phyloP scores from a whole-genome alignment of 1,284 basidiomycete species.

The Fomitiporia mediterranea region DNA sequence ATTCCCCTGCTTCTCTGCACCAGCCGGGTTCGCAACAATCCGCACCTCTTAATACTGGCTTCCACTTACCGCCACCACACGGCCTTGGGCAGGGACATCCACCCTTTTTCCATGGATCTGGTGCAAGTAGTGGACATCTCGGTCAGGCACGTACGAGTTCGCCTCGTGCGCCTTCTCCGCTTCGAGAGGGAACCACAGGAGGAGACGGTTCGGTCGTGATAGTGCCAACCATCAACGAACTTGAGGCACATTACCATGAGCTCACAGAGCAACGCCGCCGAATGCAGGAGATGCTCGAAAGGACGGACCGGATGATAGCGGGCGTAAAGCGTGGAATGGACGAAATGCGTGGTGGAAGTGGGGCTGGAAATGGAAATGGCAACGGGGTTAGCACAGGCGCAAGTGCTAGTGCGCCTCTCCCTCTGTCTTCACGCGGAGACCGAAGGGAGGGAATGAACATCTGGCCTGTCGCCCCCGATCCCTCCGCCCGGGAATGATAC shows the following conservation, averaged over 20 bases:
- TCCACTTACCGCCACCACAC: constrained; percentile 38
- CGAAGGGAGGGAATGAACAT: constrained; percentile 29
- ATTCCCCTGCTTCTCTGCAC: constrained; percentile 46
- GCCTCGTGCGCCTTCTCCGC: constrained; percentile 25
- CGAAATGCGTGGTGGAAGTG: constrained; percentile 43
- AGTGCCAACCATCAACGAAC: constrained; percentile 49
- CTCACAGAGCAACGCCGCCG: constrained; percentile 54
- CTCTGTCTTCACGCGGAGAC: constrained; percentile 29
- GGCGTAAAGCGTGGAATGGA: constrained; percentile 68
- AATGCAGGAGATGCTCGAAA: constrained; percentile 65
- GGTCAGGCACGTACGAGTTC: constrained; percentile 25
- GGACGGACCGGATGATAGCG: constrained; percentile 66
- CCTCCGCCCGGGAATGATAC: neutral
- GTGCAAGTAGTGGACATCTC: neutral
- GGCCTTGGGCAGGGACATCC: constrained; percentile 30
- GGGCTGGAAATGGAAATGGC: constrained; percentile 3
- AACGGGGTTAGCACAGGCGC: constrained; percentile 1
- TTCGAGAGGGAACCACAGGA: constrained; percentile 27
- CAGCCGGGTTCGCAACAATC: constrained; percentile 29
- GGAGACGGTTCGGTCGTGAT: constrained; percentile 30
- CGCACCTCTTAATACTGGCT: constrained; percentile 23
- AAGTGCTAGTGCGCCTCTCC: constrained; percentile 24
- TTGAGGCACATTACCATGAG: constrained; percentile 65
- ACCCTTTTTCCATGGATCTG: constrained; percentile 17
- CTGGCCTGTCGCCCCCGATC: constrained; percentile 29